Conservation (phyloP, 2,329 filamentous ascomycete species). For the Colletotrichum nymphaeae region DNA sequence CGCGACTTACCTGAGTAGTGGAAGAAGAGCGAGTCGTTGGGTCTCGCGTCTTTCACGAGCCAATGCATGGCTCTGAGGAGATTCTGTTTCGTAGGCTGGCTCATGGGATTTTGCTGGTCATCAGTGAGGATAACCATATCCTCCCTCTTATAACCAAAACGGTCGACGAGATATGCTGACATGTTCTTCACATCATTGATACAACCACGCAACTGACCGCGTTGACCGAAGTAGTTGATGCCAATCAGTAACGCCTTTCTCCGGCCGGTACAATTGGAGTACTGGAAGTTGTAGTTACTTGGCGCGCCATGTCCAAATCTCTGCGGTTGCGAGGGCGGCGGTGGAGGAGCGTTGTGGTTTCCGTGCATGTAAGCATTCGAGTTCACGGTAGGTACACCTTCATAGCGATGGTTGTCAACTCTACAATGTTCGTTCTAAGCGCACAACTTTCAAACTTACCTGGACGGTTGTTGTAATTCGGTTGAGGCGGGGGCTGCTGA, state of each 20-base stretch:
- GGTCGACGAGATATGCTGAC: constrained; percentile 88
- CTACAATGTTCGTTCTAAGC: neutral
- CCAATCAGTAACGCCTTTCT: constrained; percentile 92
- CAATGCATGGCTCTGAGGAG: constrained; percentile 97
- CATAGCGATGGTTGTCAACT: constrained; percentile 2
- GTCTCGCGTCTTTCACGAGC: constrained; percentile 91
- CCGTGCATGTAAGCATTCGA: constrained; percentile 68
- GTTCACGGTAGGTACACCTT: constrained; percentile 55
- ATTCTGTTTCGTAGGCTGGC: constrained; percentile 95
- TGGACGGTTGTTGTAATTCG: constrained; percentile 61
- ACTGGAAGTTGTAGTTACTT: constrained; percentile 84
- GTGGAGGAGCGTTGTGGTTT: constrained; percentile 69
- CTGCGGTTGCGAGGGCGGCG: constrained; percentile 75
- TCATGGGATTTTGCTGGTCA: constrained; percentile 97
- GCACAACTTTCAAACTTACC: constrained; percentile 48
- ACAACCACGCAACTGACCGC: constrained; percentile 89
- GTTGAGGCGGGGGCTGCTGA: constrained; percentile 49
- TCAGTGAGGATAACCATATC: constrained; percentile 98
- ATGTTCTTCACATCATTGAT: constrained; percentile 99
- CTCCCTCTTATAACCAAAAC: constrained; percentile 92
- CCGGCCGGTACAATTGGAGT: constrained; percentile 89
- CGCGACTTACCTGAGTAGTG: constrained; percentile 86
- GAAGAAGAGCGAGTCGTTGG: constrained; percentile 96
- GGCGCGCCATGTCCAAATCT: constrained; percentile 85
- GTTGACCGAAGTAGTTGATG: constrained; percentile 96